phyloP scores from a whole-genome alignment of 371 early-diverging fungal species.

The Lichtheimia ramosa region DNA sequence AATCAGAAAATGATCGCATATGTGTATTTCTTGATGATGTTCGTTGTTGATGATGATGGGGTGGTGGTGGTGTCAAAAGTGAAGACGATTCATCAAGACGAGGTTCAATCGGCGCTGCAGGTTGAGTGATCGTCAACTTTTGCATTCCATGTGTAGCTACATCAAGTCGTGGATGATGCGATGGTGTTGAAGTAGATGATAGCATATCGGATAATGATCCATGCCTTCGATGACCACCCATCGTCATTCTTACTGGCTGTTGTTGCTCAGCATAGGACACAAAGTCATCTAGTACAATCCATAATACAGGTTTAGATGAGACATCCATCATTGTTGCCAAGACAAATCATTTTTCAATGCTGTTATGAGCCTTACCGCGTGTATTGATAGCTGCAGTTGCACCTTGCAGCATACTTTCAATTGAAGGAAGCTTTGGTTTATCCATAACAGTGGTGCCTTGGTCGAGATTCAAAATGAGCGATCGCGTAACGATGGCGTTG shows the following conservation, averaged over 20 bases:
- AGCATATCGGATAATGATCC: slow-evolving; percentile 8
- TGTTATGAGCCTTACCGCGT: no score
- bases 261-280: no score
- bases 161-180: slow-evolving; percentile 1
- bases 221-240: slow-evolving; percentile 25
- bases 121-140: slow-evolving; percentile 12
- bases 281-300: no score
- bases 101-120: slow-evolving; percentile 17
- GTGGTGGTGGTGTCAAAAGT: background rate
- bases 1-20: slow-evolving; percentile 44
- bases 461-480: no score
- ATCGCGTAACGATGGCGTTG: no score
- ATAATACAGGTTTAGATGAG: no score
- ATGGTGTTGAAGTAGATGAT: no score
- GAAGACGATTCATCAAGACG: no score
- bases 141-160: slow-evolving; percentile 5
- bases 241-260: background rate
- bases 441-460: slow-evolving; percentile 8
- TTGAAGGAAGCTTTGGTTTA: slow-evolving; percentile 20
- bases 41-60: background rate
- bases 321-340: no score
- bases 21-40: slow-evolving; percentile 23
- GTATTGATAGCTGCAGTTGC: no score
- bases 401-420: slow-evolving; percentile 15
- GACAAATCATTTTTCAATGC: no score